Base-by-base conservation (phyloP, 805 yeast species). In the Wickerhamomyces canadensis region DNA sequence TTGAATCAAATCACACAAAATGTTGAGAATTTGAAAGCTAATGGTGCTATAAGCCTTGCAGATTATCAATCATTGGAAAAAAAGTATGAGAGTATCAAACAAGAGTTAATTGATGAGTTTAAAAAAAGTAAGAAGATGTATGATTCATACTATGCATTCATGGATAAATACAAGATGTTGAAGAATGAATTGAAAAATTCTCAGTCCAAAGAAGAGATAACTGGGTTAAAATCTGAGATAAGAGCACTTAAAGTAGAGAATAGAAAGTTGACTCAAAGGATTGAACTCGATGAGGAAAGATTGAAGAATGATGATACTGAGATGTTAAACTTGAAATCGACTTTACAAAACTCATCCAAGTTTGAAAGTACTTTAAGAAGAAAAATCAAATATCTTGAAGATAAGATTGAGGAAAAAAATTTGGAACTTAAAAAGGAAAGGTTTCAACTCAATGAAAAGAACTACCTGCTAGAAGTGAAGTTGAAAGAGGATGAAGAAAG, bases 111-210 rank as follows among this genome's bases (percentile, higher is more conserved):
- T 6, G 35, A 44, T 10, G 67, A 62, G 40, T 45, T 63, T 39
- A 54, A 52, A 37, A 60, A 60, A 31, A 52, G 60, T 5, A 58
- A 61, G 36, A 48, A 49, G 37, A 35, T 62, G 5, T 62, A 55
- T 37, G 68, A 64, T 37, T 58, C 64, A 11, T 62, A 56, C 33
- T 58, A 54, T 35, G 46, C 49, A 21, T 54, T 61, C 22, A 56
- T 53, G 24, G 42, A 45, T 14, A 62, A 56, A 40, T 58, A 63
- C 42, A 60, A 54, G 31, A 53, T 47, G 3, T 42, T 58, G 28
- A 55, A 52, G 22, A 11, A 18, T 10, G 14, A 28, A 14, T 29
- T 29, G 24, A 29, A 29, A n/a, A 29, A 19, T 5, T 29, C 24
- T 5, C 14, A n/a, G 5, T 29, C 32, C 31, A 6, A 31, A 19